These are phyloP conservation scores for Isatis tinctoria DNA, from an alignment of 345 rosid genomes.

Conservation along the genomic window DNA sequence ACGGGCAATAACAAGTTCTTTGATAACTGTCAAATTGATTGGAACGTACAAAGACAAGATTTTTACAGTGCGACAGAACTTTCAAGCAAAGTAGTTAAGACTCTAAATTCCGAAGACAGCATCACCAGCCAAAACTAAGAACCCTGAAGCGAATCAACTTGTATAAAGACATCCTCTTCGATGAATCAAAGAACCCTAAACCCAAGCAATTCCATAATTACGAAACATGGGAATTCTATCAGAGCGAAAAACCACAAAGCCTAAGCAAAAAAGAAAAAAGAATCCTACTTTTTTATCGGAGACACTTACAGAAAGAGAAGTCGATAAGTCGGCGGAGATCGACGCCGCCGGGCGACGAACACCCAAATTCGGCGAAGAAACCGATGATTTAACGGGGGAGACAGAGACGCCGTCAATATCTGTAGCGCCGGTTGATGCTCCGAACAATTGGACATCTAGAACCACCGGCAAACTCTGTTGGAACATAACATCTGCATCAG, in stretches of 20 bases:
- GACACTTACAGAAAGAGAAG: constrained; percentile 42
- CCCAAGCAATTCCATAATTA: background rate
- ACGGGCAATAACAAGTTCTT: background rate
- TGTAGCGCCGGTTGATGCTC: constrained; percentile 9
- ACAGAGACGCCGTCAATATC: constrained; percentile 1
- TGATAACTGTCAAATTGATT: background rate
- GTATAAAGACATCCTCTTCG: background rate
- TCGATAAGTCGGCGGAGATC: constrained; percentile 37
- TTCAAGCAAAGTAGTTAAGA: background rate
- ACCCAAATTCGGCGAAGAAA: constrained; percentile 34
- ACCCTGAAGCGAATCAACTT: too few species aligned
- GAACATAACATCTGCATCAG: constrained; percentile 57
- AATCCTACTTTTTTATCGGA: background rate
- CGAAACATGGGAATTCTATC: background rate
- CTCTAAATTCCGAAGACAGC: background rate
- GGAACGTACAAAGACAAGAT: background rate
- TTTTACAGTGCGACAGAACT: background rate
- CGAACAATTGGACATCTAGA: constrained; percentile 43
- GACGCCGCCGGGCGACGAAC: constrained; percentile 40
- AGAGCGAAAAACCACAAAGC: background rate
- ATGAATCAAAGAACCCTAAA: background rate
- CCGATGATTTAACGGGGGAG: constrained; percentile 12
- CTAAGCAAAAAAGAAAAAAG: background rate
- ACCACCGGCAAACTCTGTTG: constrained; percentile 51
- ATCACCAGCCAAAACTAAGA: too few species aligned